Evolutionary conservation across 805 yeast species (phyloP), one percentile per base, ranked within the genome.

Genomic region (Barnettozyma siamensis): DNA sequence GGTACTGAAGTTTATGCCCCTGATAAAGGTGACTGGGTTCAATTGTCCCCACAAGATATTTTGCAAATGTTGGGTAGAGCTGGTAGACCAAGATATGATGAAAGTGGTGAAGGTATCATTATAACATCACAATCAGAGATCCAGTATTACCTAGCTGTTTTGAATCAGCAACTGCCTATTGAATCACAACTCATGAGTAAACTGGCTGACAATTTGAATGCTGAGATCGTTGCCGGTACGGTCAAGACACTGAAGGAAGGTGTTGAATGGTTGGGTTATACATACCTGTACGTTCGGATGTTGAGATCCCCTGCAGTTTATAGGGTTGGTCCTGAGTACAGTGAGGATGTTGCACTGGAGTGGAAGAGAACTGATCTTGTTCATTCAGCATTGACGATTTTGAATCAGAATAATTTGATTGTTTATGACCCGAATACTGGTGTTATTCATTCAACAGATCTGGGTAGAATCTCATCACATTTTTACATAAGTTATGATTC

Each of bases 1-100:
- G 98, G 98, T 0, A 91, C 99, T 0, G 95, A 87, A 54, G 80
- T 88, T 0, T 93, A 94, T 54, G 83, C 93, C 5, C 97, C 99
- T 0, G 93, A 84, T 48, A 76, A 75, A 47, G 95, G 97, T 41
- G 65, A 75, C 7, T 91, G 98, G 97, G 78, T 78, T 2, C 93
- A 86, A 55, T 65, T 91, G n/a, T 82, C 95, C 0, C 94, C 97
- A 0, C 99, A 91, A 54, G 98, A 93, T 63, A 83, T 91, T 30
- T 62, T 91, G 9, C 99, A 91, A 64, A 91, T 91, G 98, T 69
- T 91, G n/a, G 98, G 98, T 29, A 78, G 98, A 67, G 98, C 98
- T 16, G 98, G 98, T 51, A 75, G 99, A 62, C 99, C 99, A 0
- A 72, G 96, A 40, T 93, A 83, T 63, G 99, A 91, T 60, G 78